Evolutionary conservation across 2,329 filamentous ascomycete genomes (phyloP), one percentile per base, ranked within the genome.

Genomic region (Chrysoporthe austroafricana): DNA sequence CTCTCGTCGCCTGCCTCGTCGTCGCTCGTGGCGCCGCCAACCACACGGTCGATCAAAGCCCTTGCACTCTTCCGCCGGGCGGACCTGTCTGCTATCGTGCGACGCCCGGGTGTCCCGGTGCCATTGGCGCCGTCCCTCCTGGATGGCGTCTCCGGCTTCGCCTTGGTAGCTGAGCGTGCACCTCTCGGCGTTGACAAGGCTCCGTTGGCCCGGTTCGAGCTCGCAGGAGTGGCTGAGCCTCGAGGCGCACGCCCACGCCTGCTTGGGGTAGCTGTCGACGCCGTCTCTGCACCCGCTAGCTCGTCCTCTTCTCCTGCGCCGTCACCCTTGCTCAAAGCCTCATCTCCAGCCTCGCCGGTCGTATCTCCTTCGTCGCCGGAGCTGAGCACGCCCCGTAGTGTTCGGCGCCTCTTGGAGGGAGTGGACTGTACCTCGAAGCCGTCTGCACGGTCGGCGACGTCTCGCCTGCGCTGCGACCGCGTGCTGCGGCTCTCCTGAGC

Each of bases 11-110:
- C 90, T 59, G 87, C 87, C 73, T 91, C 92, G 39, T 93, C 91
- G 59, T 94, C 90, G 73, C 88, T 90, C 36, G 85, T 84, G 9
- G 83, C 85, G 21, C 86, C 88, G 26, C 85, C 84, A 13, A 91
- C 83, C 7, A 89, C 88, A 56, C 89, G 89, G 74, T 94, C 89
- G 48, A 96, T 90, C 63, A 97, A 80, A 3, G 88, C 87, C 63
- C 89, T 85, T 32, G 91, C 91, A 76, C 92, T 97, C 83, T 97
- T 97, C 74, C 90, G 90, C 73, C 91, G 88, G 1, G 94, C 95
- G 5, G 94, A 97, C 61, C 91, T 89, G 79, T 97, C 93, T 26
- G 91, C 91, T 71, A 92, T 91, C 70, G 85, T 87, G 54, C 86
- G 83, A 72, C 88, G 85, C 48, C 87, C 86, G 0, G 92, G 90